Conservation (phyloP, 2,329 filamentous ascomycete species). For the Talaromyces sp. region DNA sequence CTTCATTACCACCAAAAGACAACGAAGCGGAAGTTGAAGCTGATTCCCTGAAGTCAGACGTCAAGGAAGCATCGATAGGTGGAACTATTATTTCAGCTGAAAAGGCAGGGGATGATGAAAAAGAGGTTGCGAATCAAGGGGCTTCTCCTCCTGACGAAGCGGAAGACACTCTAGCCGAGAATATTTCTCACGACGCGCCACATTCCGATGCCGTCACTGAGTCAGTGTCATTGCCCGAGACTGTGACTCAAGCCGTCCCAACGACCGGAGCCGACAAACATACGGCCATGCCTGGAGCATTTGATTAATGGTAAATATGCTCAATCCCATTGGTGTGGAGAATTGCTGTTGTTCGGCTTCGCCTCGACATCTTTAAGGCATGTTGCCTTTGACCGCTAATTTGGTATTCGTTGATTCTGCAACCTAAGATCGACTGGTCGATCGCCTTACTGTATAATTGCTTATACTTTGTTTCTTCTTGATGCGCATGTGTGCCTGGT, state of each 20-base stretch:
- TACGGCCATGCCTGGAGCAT: slow-evolving; percentile 8
- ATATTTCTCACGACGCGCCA: slow-evolving; percentile 5
- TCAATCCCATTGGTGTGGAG: background rate
- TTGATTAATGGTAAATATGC: slow-evolving; percentile 5
- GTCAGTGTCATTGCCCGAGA: background rate
- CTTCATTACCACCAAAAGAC: slow-evolving; percentile 6
- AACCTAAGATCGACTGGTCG: background rate
- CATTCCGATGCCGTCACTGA: slow-evolving; percentile 7
- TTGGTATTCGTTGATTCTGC: background rate
- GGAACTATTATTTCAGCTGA: slow-evolving; percentile 12
- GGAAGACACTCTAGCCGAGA: background rate
- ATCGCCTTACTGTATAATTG: background rate
- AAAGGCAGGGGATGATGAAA: background rate
- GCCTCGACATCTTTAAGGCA: background rate
- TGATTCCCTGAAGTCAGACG: slow-evolving; percentile 16
- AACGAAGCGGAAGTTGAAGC: slow-evolving; percentile 7
- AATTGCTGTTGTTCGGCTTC: background rate
- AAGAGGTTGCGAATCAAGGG: background rate
- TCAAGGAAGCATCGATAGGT: slow-evolving; percentile 14
- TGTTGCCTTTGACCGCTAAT: background rate
- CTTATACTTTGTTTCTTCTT: background rate
- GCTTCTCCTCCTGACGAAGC: background rate
- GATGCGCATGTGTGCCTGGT: background rate
- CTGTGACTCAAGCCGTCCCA: background rate
- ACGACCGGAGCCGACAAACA: background rate